Conservation (phyloP, 192 early-diverging fungal species). For the Backusella mclennaniae region DNA sequence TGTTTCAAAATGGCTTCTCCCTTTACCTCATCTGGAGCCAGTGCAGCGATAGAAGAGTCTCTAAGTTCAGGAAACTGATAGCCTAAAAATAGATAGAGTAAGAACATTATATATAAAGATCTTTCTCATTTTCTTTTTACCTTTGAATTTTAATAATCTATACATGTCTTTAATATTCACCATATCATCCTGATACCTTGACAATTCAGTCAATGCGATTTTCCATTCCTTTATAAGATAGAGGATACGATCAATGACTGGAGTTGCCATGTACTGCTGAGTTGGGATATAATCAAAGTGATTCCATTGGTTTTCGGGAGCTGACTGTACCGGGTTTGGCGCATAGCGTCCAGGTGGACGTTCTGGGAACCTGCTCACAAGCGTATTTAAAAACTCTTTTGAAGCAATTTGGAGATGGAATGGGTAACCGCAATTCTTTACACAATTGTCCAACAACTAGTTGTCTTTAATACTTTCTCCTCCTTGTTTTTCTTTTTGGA, state of each 20-base stretch:
- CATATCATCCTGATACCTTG: constrained; percentile 91
- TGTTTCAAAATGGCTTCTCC: background rate
- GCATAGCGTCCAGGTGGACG: constrained; percentile 51
- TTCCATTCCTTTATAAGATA: constrained; percentile 97
- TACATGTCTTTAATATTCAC: constrained; percentile 95
- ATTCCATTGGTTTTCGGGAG: constrained; percentile 35
- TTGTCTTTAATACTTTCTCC: background rate
- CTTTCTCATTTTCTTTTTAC: constrained; percentile 30
- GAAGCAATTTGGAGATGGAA: constrained; percentile 95
- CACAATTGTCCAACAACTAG: constrained; percentile 91
- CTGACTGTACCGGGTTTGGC: constrained; percentile 13
- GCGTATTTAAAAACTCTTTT: constrained; percentile 95
- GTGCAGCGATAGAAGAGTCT: constrained; percentile 56
- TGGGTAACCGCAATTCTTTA: constrained; percentile 98
- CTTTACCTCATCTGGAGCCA: constrained; percentile 49
- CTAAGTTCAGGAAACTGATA: constrained; percentile 73
- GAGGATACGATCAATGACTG: constrained; percentile 82
- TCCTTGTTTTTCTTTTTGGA: background rate
- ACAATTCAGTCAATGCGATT: constrained; percentile 76
- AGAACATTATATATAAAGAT: background rate
- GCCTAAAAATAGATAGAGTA: constrained; percentile 34
- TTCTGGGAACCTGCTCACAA: constrained; percentile 93
- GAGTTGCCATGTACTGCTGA: constrained; percentile 42
- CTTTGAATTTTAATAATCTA: constrained; percentile 83
- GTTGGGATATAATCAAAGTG: constrained; percentile 15